Evolutionary conservation across 2,329 filamentous ascomycete species (phyloP).

Genomic region (Paramyrothecium sp.): DNA sequence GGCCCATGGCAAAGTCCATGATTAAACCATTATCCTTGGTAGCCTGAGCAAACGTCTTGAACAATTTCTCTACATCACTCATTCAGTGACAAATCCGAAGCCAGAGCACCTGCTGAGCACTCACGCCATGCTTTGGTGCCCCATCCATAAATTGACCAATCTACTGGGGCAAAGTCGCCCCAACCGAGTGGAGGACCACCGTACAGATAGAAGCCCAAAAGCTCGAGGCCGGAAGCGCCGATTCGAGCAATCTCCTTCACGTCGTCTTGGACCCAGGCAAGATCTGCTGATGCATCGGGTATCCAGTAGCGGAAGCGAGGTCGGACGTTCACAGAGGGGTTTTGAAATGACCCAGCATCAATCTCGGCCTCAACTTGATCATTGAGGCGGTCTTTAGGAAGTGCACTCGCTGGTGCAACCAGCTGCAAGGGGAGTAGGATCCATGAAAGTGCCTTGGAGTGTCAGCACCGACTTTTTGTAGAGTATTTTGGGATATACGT

Average conservation of each 20-base stretch:
- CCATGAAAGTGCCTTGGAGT: too few species aligned
- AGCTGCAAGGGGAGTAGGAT: too few species aligned
- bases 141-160: not conserved
- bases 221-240: not conserved
- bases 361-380: too few species aligned
- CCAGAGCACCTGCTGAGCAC: too few species aligned
- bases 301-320: not conserved
- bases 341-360: too few species aligned
- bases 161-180: not conserved
- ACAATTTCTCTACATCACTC: not conserved
- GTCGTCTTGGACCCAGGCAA: not conserved
- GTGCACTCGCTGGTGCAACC: too few species aligned
- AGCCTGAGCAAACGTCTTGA: not conserved
- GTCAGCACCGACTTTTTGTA: too few species aligned
- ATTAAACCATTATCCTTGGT: conserved; percentile 28
- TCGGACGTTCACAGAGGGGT: too few species aligned
- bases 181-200: not conserved
- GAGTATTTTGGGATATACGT: too few species aligned
- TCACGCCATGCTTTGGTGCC: not conserved
- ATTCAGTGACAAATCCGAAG: too few species aligned
- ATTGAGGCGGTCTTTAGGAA: too few species aligned
- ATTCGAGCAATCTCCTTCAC: not conserved
- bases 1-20: conserved; percentile 45
- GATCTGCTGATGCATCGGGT: not conserved
- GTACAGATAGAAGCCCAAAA: not conserved